Base-by-base conservation (phyloP, 179 eudicot genomes). In the Pouteria campechiana region DNA sequence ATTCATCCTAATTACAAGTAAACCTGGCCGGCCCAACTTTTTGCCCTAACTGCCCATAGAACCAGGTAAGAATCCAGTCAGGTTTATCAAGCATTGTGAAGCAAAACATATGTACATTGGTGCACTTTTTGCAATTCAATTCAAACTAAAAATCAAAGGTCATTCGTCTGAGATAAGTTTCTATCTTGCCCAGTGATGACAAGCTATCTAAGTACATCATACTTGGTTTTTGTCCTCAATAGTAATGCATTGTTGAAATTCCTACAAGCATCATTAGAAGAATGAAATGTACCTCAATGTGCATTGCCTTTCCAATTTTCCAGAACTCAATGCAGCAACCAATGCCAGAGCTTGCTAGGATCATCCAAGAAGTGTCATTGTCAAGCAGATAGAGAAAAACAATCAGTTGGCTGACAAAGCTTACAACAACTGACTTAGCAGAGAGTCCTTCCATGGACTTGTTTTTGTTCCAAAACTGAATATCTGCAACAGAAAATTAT, bases 251-350 rank as follows among this genome's bases (percentile, higher is more conserved):
- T n/a, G n/a, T n/a, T n/a, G n/a, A n/a, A n/a, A n/a, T n/a, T n/a
- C n/a, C n/a, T n/a, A n/a, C n/a, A n/a, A n/a, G n/a, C n/a, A n/a
- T n/a, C n/a, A n/a, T n/a, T n/a, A n/a, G n/a, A n/a, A n/a, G n/a
- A n/a, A n/a, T n/a, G n/a, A n/a, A n/a, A n/a, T n/a, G n/a, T 72
- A 90, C 98, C 96, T 87, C 92, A 48, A 90, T 80, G 65, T 87
- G 99, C 99, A 90, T 90, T 22, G 96, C 96, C 61, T 90, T 90
- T 64, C 99, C 96, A 33, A 90, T 90, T 68, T 90, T 90, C 96
- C 96, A 90, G 55, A 90, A 90, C 69, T 90, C 99, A 36, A 90
- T 87, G 75, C 90, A 83, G 65, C 87, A 75, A 41, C 96, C 96
- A 57, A 90, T 44, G 37, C 98, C 98, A 66, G 96, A 82, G 60